These are phyloP conservation scores for Cornus kousa DNA, from an alignment of 148 eudicot genomes.

Conservation along the genomic window DNA sequence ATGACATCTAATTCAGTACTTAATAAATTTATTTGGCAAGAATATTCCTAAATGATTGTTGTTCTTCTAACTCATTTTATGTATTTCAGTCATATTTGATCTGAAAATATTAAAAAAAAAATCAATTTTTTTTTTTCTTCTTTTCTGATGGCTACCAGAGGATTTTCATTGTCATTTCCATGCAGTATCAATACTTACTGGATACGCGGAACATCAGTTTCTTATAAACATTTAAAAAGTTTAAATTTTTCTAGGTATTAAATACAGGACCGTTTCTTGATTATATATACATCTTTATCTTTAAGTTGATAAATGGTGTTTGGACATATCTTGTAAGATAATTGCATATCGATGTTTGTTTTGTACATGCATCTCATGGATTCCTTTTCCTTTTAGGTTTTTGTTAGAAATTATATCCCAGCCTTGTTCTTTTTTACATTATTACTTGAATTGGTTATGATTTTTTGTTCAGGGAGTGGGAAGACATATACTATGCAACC, in stretches of 20 bases:
- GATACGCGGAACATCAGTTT: neutral
- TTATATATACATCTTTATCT: no score
- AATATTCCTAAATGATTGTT: no score
- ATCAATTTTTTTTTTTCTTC: no score
- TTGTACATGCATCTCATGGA: neutral
- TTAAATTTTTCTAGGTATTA: neutral
- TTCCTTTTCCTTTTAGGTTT: neutral
- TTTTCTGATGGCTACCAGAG: neutral
- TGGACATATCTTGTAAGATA: neutral
- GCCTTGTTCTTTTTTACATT: conserved; percentile 1
- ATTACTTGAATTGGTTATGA: neutral
- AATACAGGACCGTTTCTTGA: neutral
- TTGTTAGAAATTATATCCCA: neutral
- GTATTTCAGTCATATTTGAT: neutral
- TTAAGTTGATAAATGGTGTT: neutral
- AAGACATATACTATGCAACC: conserved; percentile 88
- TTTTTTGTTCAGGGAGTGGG: conserved; percentile 62
- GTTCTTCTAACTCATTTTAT: neutral
- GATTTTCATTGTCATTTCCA: neutral
- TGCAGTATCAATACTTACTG: neutral
- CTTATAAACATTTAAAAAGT: neutral
- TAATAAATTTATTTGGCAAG: no score
- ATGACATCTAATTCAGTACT: no score
- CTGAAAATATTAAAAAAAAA: no score
- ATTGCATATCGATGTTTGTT: neutral